Conservation (phyloP, 2,329 filamentous ascomycete genomes). For the Aureobasidium pullulans region DNA sequence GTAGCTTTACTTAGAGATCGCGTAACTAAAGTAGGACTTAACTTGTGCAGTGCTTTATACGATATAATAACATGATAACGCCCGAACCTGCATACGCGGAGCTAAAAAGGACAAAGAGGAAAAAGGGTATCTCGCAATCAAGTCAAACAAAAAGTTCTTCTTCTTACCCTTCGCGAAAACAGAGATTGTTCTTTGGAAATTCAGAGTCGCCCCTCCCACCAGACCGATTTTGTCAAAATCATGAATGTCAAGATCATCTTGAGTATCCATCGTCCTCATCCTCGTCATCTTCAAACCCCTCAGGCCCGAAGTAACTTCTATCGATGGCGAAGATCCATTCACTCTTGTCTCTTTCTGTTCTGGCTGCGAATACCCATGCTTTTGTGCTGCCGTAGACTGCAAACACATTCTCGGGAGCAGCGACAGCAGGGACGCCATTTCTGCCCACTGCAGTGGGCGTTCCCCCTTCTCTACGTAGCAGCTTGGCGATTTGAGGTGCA, state of each 20-base stretch:
- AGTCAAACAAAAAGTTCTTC: background rate
- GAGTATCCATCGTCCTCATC: background rate
- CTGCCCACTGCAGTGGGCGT: background rate
- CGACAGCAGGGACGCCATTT: background rate
- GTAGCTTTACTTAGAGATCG: too few relatives aligned
- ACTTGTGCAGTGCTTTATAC: too few relatives aligned
- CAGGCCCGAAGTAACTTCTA: slow-evolving; percentile 56
- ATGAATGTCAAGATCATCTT: too few relatives aligned
- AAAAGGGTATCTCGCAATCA: background rate
- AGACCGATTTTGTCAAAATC: background rate
- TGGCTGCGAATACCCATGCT: slow-evolving; percentile 87
- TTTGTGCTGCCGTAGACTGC: slow-evolving; percentile 91
- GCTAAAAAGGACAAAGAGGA: background rate
- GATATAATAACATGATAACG: too few relatives aligned
- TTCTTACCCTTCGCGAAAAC: background rate
- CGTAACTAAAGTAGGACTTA: too few relatives aligned
- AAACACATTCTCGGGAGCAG: slow-evolving; percentile 53
- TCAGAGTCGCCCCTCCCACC: background rate
- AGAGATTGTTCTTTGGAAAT: too few relatives aligned
- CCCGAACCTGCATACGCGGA: too few relatives aligned
- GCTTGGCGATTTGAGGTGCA: slow-evolving; percentile 74
- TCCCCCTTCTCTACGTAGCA: slow-evolving; percentile 48
- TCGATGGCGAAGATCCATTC: slow-evolving; percentile 97
- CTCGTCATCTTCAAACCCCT: background rate
- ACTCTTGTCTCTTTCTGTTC: slow-evolving; percentile 84